A percentile compares a stretch with the other conserved stretches of the same genome.
phyloP scores from a whole-genome alignment of 2,329 filamentous ascomycete genomes.

The Mariannaea elegans region DNA sequence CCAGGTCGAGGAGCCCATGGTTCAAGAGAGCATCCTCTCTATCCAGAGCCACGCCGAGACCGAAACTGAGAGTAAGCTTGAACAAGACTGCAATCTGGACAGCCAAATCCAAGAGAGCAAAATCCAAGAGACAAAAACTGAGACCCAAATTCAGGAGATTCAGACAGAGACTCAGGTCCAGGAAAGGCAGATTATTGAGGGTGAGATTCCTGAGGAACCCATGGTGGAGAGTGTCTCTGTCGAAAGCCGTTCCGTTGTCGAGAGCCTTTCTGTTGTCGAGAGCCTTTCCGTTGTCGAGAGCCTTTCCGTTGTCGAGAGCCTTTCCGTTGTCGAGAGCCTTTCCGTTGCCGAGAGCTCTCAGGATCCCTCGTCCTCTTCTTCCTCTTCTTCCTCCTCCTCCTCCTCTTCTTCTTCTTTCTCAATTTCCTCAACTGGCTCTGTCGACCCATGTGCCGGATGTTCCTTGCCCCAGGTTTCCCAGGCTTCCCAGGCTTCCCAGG shows the following conservation, averaged over 20 bases:
- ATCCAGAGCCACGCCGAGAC: slow-evolving; percentile 29
- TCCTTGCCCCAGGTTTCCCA: slow-evolving; percentile 18
- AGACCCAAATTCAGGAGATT: background rate
- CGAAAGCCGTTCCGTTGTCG: too few relatives aligned
- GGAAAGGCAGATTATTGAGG: background rate
- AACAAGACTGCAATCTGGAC: background rate
- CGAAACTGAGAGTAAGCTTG: slow-evolving; percentile 24
- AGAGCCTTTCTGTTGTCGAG: too few relatives aligned
- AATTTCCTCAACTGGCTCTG: slow-evolving; percentile 11
- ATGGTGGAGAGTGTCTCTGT: slow-evolving; percentile 11
- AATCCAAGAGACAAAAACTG: background rate
- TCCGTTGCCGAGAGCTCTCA: background rate
- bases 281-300: too few relatives aligned
- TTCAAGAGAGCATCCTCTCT: slow-evolving; percentile 5
- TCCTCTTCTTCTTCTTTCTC: background rate
- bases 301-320: too few relatives aligned
- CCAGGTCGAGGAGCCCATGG: slow-evolving; percentile 23
- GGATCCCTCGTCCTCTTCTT: background rate
- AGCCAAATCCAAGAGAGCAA: background rate
- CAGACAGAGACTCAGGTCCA: background rate
- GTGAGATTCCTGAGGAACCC: background rate
- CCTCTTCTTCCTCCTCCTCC: too few relatives aligned
- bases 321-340: slow-evolving; percentile 5
- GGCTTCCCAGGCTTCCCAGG: background rate
- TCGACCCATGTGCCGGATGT: slow-evolving; percentile 37